Evolutionary conservation across 139 green algal species (phyloP).

Genomic region (Edaphochlamys debaryana): DNA sequence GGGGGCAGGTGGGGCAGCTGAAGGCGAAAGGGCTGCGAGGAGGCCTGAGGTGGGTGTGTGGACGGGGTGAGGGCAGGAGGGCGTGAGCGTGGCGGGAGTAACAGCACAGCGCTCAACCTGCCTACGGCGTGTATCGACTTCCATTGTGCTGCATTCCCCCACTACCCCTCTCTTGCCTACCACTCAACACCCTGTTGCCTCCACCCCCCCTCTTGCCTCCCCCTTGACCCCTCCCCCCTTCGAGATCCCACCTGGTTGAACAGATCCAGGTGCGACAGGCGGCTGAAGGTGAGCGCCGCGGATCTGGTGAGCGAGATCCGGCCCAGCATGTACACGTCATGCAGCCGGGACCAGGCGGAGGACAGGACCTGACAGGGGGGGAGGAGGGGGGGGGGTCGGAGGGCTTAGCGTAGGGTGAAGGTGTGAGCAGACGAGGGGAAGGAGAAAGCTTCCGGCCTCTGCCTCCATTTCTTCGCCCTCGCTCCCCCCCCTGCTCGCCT

Average conservation of each 20-base stretch:
- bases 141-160: no score
- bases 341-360: neutral
- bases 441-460: neutral
- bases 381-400: neutral
- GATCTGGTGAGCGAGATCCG: neutral
- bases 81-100: neutral
- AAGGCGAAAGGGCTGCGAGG: conserved; percentile 1
- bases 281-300: neutral
- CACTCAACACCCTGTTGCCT: no score
- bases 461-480: neutral
- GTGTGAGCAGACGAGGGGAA: no score
- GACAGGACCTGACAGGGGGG: conserved; percentile 5
- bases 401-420: neutral
- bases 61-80: neutral
- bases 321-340: conserved; percentile 22
- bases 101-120: neutral
- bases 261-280: conserved; percentile 25
- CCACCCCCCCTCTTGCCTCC: neutral
- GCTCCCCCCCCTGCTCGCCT: neutral
- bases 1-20: conserved; percentile 22
- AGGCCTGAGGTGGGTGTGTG: neutral
- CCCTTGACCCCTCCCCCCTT: no score
- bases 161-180: no score
- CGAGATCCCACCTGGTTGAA: conserved; percentile 24
- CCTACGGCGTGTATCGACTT: neutral